Base-by-base conservation (phyloP, 805 yeast genomes). In the Monosporozyma solicola region DNA sequence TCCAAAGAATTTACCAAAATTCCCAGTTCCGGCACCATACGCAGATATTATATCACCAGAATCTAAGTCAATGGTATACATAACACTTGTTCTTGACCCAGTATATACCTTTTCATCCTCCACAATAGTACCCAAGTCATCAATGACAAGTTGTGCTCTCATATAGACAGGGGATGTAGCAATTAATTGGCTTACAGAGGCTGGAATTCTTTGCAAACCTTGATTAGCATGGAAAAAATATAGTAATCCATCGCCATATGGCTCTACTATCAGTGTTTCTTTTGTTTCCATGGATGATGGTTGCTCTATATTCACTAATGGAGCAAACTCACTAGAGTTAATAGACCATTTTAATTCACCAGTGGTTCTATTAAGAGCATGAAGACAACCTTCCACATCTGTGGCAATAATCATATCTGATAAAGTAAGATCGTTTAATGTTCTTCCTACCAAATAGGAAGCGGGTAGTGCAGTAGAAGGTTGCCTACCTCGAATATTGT, bases 211-310 rank as follows among this genome's bases (percentile, higher is more conserved):
- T 62, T 86, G 88, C 25, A 94, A 69, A 0, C 98, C 98, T 41
- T 67, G 65, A 35, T 79, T 80, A 16, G 83, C 82, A 15, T 87
- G 83, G 68, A 92, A 92, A 64, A 83, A 88, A 66, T 84, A 91
- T 3, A 94, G 73, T 0, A 84, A 73, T 1, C 99, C 99, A 54
- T 87, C 96, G 4, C 83, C 84, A 57, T 77, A 79, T 0, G 98
- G 98, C 60, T 94, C 99, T 1, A 94, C 92, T 51, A 92, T 83
- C 92, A 97, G 87, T 0, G 84, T 79, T 50, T 68, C 72, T 39
- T 62, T 63, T 2, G 59, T 58, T 2, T 49, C 44, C 7, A 49
- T 31, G 7, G 48, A 48, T 9, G 58, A 35, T 9, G 63, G 60
- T 41, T 60, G 64, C 11, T 55, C 52, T 11, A 65, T 58, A 35